Conservation (phyloP, 495 filamentous ascomycete genomes). For the Lophium mytilinum region DNA sequence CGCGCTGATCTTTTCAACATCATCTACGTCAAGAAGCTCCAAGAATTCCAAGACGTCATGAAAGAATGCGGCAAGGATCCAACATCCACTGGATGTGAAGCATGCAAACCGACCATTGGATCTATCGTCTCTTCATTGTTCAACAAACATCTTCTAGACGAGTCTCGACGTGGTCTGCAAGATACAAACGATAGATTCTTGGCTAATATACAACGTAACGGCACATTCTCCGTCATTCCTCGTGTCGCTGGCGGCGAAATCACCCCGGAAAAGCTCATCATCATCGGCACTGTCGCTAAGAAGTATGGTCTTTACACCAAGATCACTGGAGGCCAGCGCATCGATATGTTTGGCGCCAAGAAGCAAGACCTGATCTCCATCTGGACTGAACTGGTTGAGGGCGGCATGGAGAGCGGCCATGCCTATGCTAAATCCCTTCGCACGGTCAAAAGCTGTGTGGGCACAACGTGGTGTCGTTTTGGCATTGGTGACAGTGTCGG, state of each 20-base stretch:
- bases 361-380: conserved; percentile 89
- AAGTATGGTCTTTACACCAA: conserved; percentile 87
- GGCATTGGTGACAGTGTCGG: conserved; percentile 95
- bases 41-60: conserved; percentile 76
- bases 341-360: conserved; percentile 91
- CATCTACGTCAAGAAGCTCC: conserved; percentile 71
- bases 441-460: conserved; percentile 92
- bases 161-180: conserved; percentile 67
- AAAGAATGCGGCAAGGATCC: conserved; percentile 65
- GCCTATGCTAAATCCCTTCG: conserved; percentile 89
- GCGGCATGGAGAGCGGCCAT: conserved; percentile 92
- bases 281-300: conserved; percentile 82
- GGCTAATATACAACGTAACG: conserved; percentile 93
- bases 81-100: conserved; percentile 76
- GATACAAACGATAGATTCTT: conserved; percentile 92
- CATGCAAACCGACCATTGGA: conserved; percentile 80
- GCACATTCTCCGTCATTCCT: conserved; percentile 86
- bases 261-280: conserved; percentile 81
- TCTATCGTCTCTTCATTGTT: conserved; percentile 80
- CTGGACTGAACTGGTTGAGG: conserved; percentile 77
- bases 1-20: conserved; percentile 89
- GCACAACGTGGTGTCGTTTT: conserved; percentile 90
- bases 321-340: conserved; percentile 91
- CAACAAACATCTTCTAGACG: conserved; percentile 81
- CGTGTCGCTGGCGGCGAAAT: conserved; percentile 85